phyloP scores from a whole-genome alignment of 345 rosid genomes.

The Erysimum cheiranthoides region DNA sequence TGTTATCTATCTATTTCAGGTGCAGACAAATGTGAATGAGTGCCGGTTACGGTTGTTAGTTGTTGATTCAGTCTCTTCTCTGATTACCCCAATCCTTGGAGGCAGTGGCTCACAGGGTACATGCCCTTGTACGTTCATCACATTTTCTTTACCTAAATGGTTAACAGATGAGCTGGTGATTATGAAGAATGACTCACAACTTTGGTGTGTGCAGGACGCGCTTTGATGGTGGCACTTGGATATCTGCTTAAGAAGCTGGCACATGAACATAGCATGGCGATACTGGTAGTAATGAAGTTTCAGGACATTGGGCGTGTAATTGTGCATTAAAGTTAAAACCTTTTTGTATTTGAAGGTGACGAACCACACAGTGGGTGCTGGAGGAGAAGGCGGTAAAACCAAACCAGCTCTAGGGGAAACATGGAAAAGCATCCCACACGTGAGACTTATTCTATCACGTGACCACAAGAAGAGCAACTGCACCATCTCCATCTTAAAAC shows the following conservation, averaged over 20 bases:
- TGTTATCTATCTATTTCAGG: conserved; percentile 20
- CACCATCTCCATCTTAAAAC: conserved; percentile 63
- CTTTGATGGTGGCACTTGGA: conserved; percentile 79
- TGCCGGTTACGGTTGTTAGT: conserved; percentile 53
- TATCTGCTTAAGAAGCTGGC: conserved; percentile 81
- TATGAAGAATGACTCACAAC: conserved; percentile 13
- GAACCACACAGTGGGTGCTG: conserved; percentile 81
- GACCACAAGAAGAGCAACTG: conserved; percentile 48
- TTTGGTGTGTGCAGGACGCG: conserved; percentile 57
- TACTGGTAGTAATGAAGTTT: conserved; percentile 55
- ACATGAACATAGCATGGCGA: conserved; percentile 65
- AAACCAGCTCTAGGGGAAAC: conserved; percentile 94
- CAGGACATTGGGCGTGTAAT: conserved; percentile 5
- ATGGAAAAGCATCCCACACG: conserved; percentile 87
- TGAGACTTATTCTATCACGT: conserved; percentile 65
- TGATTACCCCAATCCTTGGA: conserved; percentile 78
- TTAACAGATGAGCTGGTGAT: conserved; percentile 4
- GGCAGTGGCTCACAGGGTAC: conserved; percentile 74
- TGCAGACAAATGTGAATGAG: conserved; percentile 51
- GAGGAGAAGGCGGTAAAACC: conserved; percentile 68
- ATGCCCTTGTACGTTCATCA: conserved; percentile 36
- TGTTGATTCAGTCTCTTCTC: conserved; percentile 80
- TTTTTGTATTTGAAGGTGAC: conserved; percentile 59
- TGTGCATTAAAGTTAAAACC: conserved; percentile 21
- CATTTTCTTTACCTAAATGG: conserved; percentile 20